Evolutionary conservation across 2,329 filamentous ascomycete genomes (phyloP).

Genomic region (Aspergillus sp.): DNA sequence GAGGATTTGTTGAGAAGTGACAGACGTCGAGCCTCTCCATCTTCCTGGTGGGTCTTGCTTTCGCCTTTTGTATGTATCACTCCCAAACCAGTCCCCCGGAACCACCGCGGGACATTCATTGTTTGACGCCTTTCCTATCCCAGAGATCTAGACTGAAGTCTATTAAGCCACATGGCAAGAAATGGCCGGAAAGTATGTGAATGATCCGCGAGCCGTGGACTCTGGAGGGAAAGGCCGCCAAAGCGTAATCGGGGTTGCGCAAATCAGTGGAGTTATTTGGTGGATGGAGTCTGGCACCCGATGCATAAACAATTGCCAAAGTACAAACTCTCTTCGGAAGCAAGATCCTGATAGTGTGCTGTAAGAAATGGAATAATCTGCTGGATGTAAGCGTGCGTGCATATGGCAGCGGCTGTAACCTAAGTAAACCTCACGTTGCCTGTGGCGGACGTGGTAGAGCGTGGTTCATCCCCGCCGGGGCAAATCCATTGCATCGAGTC

Average conservation of each 20-base stretch:
- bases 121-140: background rate
- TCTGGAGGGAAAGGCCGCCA: background rate
- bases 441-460: background rate
- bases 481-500: background rate
- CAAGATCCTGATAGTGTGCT: background rate
- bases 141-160: background rate
- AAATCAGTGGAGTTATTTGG: background rate
- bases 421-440: background rate
- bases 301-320: background rate
- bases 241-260: background rate
- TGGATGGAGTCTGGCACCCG: background rate
- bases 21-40: background rate
- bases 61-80: background rate
- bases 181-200: background rate
- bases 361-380: background rate
- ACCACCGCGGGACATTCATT: background rate
- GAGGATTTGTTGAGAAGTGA: background rate
- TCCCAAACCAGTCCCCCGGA: background rate
- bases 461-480: background rate
- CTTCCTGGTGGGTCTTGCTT: background rate
- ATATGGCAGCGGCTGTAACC: conserved; percentile 2
- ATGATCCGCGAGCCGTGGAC: background rate
- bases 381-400: background rate
- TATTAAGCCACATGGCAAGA: conserved; percentile 4
- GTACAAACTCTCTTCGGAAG: background rate